Percentiles rank a stretch among this genome's conserved stretches.
Conservation (phyloP, 208 protist genomes). For the Crithidia brevicula region DNA sequence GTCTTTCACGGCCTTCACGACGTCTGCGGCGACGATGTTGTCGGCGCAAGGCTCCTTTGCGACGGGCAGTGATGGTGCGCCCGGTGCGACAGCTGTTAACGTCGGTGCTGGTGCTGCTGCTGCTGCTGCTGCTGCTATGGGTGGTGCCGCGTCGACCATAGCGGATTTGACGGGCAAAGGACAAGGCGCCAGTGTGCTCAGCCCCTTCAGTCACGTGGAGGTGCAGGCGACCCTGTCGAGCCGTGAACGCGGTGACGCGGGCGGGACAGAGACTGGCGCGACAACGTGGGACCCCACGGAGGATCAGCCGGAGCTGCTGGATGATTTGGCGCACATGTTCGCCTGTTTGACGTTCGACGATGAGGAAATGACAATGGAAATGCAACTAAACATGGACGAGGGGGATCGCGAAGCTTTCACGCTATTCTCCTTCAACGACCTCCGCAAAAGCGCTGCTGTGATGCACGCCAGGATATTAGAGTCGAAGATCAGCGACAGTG, state of each 20-base stretch:
- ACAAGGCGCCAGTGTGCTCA: background rate
- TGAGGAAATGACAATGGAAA: too few relatives aligned
- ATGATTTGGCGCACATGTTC: background rate
- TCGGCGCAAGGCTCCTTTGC: conserved; percentile 10
- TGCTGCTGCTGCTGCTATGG: background rate
- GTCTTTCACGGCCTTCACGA: conserved; percentile 29
- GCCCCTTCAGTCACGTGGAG: conserved; percentile 5
- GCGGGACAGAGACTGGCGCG: background rate
- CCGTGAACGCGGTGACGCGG: background rate
- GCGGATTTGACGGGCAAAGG: background rate
- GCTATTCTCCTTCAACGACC: background rate
- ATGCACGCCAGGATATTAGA: too few relatives aligned
- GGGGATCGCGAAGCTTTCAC: background rate
- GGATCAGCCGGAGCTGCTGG: background rate
- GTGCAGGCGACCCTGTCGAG: background rate
- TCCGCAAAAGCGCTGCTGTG: too few relatives aligned
- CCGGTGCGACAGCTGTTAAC: background rate
- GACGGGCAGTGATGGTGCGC: too few relatives aligned
- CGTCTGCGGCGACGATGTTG: conserved; percentile 25
- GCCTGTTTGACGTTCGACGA: background rate
- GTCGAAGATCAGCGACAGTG: too few relatives aligned
- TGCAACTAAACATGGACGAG: conserved; percentile 8
- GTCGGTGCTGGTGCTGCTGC: background rate
- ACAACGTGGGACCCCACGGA: background rate
- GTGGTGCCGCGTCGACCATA: background rate